Base-by-base conservation (phyloP, 2,329 filamentous ascomycete genomes). In the Aureobasidium sp. region DNA sequence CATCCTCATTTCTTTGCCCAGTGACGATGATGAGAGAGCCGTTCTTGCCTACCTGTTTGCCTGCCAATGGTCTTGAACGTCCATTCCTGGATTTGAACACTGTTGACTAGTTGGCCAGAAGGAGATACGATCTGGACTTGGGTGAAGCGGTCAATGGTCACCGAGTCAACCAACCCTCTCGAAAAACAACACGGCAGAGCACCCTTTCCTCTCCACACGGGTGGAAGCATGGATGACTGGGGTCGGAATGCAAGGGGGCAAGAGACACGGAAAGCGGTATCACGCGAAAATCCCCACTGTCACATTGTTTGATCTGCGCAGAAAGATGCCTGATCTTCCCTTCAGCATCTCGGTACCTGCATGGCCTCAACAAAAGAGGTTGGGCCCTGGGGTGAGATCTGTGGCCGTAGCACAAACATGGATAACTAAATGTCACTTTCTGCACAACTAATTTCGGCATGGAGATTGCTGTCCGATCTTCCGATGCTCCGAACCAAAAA, bases 401-500 rank as follows among this genome's bases (percentile, higher is more conserved):
- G 14, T 14, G 9, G 15, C 1, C n/a, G 48, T 52, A 37, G 49
- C 49, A 52, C 33, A 52, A 40, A 8, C 9, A 33, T 33, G 31
- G 9, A 12, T 33, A 33, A 12, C 9, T 2, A 12, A 33, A 33
- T 33, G 9, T 33, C 31, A 33, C 31, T 33, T 37, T 3, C 11
- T 52, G 49, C 49, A 52, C 22, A 39, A 52, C 5, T 40, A 57
- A 57, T 57, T 33, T 57, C 53, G 40, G 53, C n/a, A 5, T 17
- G 40, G 19, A 45, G 6, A 57, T 44, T 44, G 53, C 40, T 44
- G 29, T 44, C 31, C 31, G 31, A 33, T 33, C 9, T 27, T 47
- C 53, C 53, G 53, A 45, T 17, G n/a, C 39, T 57, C 53, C 53
- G 53, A 45, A 45, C 40, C 53, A 45, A n/a, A 24, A 24, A 24